A percentile compares a stretch with the other conserved stretches of the same genome.
phyloP scores from a whole-genome alignment of 2,329 filamentous ascomycete species.

The Fusarium sp. region DNA sequence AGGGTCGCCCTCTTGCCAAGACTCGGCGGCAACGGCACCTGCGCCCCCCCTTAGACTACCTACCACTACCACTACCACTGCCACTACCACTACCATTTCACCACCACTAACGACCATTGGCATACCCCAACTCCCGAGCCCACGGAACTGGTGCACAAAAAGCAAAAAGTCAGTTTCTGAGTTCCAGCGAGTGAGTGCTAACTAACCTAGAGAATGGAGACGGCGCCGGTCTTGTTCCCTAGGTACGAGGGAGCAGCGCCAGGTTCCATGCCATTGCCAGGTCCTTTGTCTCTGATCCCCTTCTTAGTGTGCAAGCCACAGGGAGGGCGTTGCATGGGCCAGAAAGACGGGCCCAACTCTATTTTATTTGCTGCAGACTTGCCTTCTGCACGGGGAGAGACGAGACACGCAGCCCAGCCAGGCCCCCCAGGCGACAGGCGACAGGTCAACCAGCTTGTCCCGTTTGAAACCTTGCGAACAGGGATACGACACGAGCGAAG shows the following conservation, averaged over 20 bases:
- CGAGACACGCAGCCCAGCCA: background rate
- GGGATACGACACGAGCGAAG: constrained; percentile 24
- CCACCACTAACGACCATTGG: background rate
- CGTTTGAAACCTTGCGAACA: constrained; percentile 8
- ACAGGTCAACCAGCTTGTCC: constrained; percentile 19
- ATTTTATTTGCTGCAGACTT: constrained; percentile 28
- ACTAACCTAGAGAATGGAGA: background rate
- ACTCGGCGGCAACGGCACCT: constrained; percentile 37
- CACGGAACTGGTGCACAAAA: constrained; percentile 25
- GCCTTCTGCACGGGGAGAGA: background rate
- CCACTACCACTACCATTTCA: background rate
- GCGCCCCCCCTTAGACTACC: background rate
- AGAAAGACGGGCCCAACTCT: constrained; percentile 37
- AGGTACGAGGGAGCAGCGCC: constrained; percentile 9
- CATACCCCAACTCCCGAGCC: constrained; percentile 29
- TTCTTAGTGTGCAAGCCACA: background rate
- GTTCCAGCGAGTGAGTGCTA: background rate
- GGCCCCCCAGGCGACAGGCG: background rate
- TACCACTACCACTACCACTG: background rate
- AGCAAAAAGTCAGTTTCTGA: background rate
- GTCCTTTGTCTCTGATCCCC: background rate
- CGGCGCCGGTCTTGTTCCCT: background rate
- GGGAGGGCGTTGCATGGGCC: background rate
- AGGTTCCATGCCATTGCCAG: background rate
- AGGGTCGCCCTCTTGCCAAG: constrained; percentile 37